Percentiles rank a stretch among this genome's conserved stretches.
phyloP scores from a whole-genome alignment of 148 eudicot genomes.

The Cornus suecica region DNA sequence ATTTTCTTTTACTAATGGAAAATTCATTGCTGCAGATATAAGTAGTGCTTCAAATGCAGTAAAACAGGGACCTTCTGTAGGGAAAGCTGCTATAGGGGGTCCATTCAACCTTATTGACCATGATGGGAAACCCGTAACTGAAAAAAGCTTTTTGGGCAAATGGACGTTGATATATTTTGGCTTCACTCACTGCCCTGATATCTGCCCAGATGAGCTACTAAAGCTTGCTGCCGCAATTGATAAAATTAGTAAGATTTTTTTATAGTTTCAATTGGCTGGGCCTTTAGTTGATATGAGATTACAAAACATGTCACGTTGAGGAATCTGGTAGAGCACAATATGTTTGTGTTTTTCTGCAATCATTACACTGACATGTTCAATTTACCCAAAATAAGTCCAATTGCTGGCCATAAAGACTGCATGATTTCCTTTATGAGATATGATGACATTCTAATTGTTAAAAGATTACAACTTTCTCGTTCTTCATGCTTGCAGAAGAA shows the following conservation, averaged over 20 bases:
- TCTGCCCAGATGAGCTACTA: slow-evolving; percentile 94
- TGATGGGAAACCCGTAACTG: slow-evolving; percentile 74
- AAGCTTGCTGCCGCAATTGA: slow-evolving; percentile 88
- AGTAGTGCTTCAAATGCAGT: slow-evolving; percentile 62
- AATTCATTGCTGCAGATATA: slow-evolving; percentile 50
- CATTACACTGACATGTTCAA: no score
- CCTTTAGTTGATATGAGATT: no score
- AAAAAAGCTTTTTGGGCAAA: slow-evolving; percentile 72
- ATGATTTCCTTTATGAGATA: neutral
- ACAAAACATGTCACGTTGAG: no score
- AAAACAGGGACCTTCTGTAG: slow-evolving; percentile 87
- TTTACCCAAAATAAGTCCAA: neutral
- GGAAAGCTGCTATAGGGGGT: slow-evolving; percentile 96
- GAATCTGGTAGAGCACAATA: no score
- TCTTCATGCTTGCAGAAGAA: slow-evolving; percentile 47
- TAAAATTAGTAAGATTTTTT: slow-evolving; percentile 75
- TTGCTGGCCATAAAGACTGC: neutral
- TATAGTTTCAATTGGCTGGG: neutral
- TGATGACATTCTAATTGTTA: neutral
- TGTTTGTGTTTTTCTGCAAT: no score
- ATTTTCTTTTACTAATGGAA: neutral
- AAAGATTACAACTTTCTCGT: neutral
- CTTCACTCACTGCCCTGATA: slow-evolving; percentile 96
- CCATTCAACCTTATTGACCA: slow-evolving; percentile 80
- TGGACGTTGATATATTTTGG: slow-evolving; percentile 93